Base-by-base conservation (phyloP, 106 monocot genomes). In the Cymbidium sinense region DNA sequence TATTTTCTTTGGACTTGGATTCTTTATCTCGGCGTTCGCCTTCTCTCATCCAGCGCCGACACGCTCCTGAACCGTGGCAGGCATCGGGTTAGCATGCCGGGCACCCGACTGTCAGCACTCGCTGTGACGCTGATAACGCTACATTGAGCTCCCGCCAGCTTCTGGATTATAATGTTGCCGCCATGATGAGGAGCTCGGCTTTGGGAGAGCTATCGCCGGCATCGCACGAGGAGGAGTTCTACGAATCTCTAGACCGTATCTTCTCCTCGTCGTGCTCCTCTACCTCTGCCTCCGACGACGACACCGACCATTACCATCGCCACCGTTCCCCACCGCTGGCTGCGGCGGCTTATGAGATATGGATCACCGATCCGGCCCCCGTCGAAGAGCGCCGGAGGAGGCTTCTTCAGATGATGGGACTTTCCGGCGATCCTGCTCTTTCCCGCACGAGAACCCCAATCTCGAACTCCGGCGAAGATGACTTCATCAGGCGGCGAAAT, bases 221-320 rank as follows among this genome's bases (percentile, higher is more conserved):
- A 47, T 13, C 47, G 17, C 13, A 47, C 47, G 88, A 93, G 28
- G 90, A 91, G 64, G 86, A 87, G 79, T 89, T 87, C 84, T 89
- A 87, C 76, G 96, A 96, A 84, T 93, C 96, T 9, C 76, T 96
- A 70, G 96, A 96, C 72, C 87, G 87, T 61, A 91, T 89, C 73
- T 77, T 92, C 5, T 87, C 95, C 28, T 93, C 91, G 7, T 88
- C 87, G 12, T 92, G 90, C 78, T 95, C 95, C 28, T 95, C 92
- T 61, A 92, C 95, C 34, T 89, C 89, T 23, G 84, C 89, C 39
- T 93, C 90, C 43, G 90, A 85, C 69, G 81, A 43, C 82, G 82
- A 82, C 44, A 65, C 70, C 54, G 83, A 80, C 76, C 70, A 73
- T 43, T 70, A 69, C 5, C 64, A 47, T 76, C 43, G 65, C 54